phyloP scores from a whole-genome alignment of 805 yeast genomes.

The Candida broadrunensis region DNA sequence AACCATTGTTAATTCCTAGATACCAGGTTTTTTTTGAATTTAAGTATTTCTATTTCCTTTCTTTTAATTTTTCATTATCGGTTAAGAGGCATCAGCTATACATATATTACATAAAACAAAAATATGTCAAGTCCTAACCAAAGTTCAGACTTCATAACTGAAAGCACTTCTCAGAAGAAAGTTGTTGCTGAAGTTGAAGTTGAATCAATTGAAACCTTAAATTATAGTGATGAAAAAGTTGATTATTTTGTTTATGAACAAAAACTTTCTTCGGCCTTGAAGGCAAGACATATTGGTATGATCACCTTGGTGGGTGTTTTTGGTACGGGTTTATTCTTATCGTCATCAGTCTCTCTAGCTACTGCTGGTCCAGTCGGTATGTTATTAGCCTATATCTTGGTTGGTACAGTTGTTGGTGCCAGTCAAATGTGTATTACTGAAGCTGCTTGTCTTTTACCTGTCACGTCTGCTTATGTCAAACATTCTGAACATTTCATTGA shows the following conservation, averaged over 20 bases:
- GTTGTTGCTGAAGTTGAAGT: not conserved
- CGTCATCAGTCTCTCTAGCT: slow-evolving; percentile 49
- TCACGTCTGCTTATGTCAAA: slow-evolving; percentile 31
- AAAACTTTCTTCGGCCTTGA: slow-evolving; percentile 11
- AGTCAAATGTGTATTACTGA: slow-evolving; percentile 41
- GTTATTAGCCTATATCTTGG: slow-evolving; percentile 46
- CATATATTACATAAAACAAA: no score
- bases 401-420: slow-evolving; percentile 42
- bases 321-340: slow-evolving; percentile 55
- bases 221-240: not conserved
- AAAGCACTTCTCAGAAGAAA: not conserved
- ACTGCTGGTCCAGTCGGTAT: slow-evolving; percentile 44
- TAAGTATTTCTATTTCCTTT: no score
- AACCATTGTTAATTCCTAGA: no score
- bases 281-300: slow-evolving; percentile 18
- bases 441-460: slow-evolving; percentile 34
- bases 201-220: not conserved
- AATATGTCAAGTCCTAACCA: no score
- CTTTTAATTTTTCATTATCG: no score
- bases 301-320: slow-evolving; percentile 24
- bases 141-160: no score
- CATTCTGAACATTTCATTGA: slow-evolving; percentile 39
- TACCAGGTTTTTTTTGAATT: no score
- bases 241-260: slow-evolving; percentile 14
- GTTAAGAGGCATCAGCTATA: no score